These are phyloP conservation scores for Plasmodium adleri DNA, from an alignment of 169 alveolate genomes.

Conservation along the genomic window DNA sequence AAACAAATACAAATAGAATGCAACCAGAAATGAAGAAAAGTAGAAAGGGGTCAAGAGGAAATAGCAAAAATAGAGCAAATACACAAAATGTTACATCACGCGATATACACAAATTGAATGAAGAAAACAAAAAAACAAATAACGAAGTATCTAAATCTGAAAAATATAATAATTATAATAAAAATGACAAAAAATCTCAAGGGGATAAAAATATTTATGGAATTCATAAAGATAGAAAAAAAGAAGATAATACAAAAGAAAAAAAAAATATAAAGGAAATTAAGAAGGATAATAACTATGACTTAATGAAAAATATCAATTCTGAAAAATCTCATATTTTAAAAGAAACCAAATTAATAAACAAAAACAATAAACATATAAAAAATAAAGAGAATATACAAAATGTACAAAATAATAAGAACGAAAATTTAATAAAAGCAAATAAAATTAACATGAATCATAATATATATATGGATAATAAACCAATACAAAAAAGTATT, in stretches of 20 bases:
- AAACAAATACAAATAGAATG: background rate
- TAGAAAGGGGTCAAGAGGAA: too few relatives aligned
- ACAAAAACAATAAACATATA: background rate
- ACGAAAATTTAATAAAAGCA: background rate
- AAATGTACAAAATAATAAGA: background rate
- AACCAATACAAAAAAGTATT: slow-evolving; percentile 3
- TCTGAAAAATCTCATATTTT: background rate
- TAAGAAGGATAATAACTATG: background rate
- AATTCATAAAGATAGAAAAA: background rate
- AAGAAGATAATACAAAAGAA: background rate
- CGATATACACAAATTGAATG: too few relatives aligned
- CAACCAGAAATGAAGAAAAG: slow-evolving; percentile 5
- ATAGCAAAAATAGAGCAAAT: too few relatives aligned
- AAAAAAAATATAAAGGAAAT: background rate
- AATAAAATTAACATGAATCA: background rate
- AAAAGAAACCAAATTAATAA: slow-evolving; percentile 43
- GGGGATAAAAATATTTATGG: background rate
- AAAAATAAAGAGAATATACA: background rate
- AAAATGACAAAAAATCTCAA: background rate
- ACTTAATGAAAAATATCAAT: background rate
- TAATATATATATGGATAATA: slow-evolving; percentile 3
- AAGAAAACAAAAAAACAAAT: too few relatives aligned
- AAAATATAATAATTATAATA: too few relatives aligned
- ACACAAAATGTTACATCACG: too few relatives aligned
- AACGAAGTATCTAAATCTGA: too few relatives aligned